A percentile compares a stretch with the other conserved stretches of the same genome.
Evolutionary conservation across 2,329 filamentous ascomycete species (phyloP).

Genomic region (Colletotrichum sp.): DNA sequence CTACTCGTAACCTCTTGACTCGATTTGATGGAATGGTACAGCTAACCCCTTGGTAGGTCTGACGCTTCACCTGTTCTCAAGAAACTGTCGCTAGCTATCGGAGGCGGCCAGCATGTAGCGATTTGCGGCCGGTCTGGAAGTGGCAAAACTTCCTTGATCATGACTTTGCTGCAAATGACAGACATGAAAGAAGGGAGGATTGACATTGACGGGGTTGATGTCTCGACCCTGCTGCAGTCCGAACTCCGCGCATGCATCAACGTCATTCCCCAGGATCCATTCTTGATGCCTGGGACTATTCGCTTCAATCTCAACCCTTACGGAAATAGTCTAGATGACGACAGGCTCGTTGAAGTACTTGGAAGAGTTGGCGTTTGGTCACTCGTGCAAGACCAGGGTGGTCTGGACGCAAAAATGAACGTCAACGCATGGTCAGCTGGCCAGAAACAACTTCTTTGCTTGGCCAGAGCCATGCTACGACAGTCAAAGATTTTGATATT

Average conservation of each 20-base stretch:
- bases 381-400: not conserved
- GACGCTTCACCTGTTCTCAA: not conserved
- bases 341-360: not conserved
- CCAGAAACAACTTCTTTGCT: conserved; percentile 3
- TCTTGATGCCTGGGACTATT: not conserved
- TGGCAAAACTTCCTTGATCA: not conserved
- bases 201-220: not conserved
- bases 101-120: not conserved
- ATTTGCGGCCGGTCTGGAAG: conserved; percentile 7
- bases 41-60: not conserved
- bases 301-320: conserved; percentile 1
- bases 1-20: not conserved
- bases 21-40: not conserved
- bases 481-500: not conserved
- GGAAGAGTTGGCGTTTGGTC: not conserved
- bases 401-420: not conserved
- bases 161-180: not conserved
- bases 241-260: not conserved
- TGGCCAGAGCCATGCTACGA: not conserved
- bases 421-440: not conserved
- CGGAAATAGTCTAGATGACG: not conserved
- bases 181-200: not conserved
- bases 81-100: not conserved
- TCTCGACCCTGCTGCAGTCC: not conserved
- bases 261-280: not conserved